Evolutionary conservation across 2,329 filamentous ascomycete genomes (phyloP).

Genomic region (Penicillium glabrum): DNA sequence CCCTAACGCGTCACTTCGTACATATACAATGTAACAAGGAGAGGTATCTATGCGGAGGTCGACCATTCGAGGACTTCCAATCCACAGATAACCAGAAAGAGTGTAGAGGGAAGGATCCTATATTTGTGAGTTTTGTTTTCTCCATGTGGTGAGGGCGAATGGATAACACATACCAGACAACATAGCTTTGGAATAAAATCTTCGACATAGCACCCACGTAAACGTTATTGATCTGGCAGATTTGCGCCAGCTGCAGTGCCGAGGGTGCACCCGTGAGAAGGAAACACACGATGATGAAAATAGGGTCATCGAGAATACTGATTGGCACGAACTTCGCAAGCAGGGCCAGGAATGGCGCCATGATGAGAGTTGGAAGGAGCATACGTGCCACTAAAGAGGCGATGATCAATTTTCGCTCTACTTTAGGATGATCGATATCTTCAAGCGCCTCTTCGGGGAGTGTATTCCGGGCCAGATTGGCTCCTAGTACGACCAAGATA

Average conservation of each 20-base stretch:
- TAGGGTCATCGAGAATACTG: constrained; percentile 94
- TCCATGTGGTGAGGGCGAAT: background rate
- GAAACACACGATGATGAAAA: constrained; percentile 98
- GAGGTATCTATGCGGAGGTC: constrained; percentile 44
- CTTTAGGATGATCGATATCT: constrained; percentile 68
- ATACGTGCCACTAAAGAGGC: constrained; percentile 87
- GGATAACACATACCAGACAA: constrained; percentile 70
- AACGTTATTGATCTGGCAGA: constrained; percentile 96
- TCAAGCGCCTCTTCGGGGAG: constrained; percentile 65
- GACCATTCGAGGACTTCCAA: constrained; percentile 88
- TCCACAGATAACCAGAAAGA: constrained; percentile 85
- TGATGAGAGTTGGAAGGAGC: constrained; percentile 85
- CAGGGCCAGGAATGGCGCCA: constrained; percentile 85
- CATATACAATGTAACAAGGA: background rate
- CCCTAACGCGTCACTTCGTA: background rate
- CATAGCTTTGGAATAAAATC: constrained; percentile 92
- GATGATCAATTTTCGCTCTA: constrained; percentile 75
- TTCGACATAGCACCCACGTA: constrained; percentile 93
- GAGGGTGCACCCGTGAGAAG: constrained; percentile 90
- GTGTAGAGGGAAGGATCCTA: constrained; percentile 90
- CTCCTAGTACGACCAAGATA: constrained; percentile 91
- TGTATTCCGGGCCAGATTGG: constrained; percentile 90
- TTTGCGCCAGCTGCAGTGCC: constrained; percentile 92
- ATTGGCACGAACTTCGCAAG: constrained; percentile 87
- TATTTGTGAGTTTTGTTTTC: constrained; percentile 10